Percentiles rank a stretch among this genome's conserved stretches.
Conservation (phyloP, 352 stramenopile species). For the Phytophthora litchii region DNA sequence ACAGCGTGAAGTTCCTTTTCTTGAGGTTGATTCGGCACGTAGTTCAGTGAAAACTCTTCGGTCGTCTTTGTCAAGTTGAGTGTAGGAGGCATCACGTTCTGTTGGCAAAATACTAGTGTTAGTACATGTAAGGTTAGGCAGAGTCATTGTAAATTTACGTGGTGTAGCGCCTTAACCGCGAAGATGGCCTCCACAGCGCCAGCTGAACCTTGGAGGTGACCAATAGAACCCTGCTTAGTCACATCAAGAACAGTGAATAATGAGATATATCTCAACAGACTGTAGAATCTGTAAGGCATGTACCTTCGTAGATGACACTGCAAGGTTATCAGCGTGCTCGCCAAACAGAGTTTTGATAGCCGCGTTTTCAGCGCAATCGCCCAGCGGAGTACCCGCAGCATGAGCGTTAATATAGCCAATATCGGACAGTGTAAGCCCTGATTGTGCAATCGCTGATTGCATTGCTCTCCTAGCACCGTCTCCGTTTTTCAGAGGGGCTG, state of each 20-base stretch:
- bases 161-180: conserved; percentile 89
- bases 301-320: conserved; percentile 81
- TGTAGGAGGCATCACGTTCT: conserved; percentile 91
- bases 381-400: conserved; percentile 95
- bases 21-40: conserved; percentile 62
- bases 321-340: conserved; percentile 46
- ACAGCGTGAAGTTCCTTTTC: conserved; percentile 73
- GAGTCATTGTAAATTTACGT: conserved; percentile 43
- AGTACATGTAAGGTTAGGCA: no score
- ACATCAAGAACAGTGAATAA: no score
- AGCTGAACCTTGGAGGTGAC: conserved; percentile 94
- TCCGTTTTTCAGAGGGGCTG: conserved; percentile 56
- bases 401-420: conserved; percentile 98
- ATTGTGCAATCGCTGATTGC: conserved; percentile 83
- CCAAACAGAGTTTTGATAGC: conserved; percentile 89
- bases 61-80: conserved; percentile 89
- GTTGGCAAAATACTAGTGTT: background rate
- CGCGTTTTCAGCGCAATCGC: conserved; percentile 93
- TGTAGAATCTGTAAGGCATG: background rate
- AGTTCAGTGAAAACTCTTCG: conserved; percentile 80
- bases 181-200: conserved; percentile 96
- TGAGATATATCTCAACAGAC: background rate
- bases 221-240: conserved; percentile 74
- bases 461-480: conserved; percentile 87
- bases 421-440: conserved; percentile 64